Evolutionary conservation across 73 alveolate genomes (phyloP).

Genomic region (Paramecium primaurelia): DNA sequence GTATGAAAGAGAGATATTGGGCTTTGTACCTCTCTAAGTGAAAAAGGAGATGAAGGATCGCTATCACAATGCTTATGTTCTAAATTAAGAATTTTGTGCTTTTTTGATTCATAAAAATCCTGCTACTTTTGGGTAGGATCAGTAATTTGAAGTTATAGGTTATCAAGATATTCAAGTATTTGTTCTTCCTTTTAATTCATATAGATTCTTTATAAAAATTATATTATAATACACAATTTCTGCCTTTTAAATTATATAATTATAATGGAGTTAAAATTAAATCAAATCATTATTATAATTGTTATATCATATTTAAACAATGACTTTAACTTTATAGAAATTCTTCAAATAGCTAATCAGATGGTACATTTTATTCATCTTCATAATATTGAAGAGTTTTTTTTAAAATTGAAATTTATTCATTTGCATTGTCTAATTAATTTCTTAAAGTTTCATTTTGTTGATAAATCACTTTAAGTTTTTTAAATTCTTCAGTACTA

Average conservation of each 20-base stretch:
- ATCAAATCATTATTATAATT: background rate
- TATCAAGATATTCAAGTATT: background rate
- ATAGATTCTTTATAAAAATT: background rate
- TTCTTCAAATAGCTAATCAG: conserved; percentile 28
- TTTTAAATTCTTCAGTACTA: background rate
- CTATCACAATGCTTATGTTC: background rate
- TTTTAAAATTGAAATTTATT: background rate
- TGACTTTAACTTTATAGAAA: background rate
- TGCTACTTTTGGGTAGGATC: background rate
- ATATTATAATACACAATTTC: background rate
- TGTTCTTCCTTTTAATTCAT: background rate
- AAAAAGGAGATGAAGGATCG: background rate
- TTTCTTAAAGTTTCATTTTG: background rate
- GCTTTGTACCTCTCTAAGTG: background rate
- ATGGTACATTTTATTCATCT: background rate
- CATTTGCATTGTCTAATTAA: background rate
- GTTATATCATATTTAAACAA: background rate
- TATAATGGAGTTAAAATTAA: background rate
- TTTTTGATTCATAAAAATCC: background rate
- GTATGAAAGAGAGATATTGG: background rate
- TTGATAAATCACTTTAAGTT: background rate
- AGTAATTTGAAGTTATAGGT: background rate
- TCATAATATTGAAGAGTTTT: background rate
- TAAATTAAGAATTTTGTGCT: background rate
- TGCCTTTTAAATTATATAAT: background rate